phyloP scores from a whole-genome alignment of 2,329 filamentous ascomycete genomes.

The Escovopsis sp. region DNA sequence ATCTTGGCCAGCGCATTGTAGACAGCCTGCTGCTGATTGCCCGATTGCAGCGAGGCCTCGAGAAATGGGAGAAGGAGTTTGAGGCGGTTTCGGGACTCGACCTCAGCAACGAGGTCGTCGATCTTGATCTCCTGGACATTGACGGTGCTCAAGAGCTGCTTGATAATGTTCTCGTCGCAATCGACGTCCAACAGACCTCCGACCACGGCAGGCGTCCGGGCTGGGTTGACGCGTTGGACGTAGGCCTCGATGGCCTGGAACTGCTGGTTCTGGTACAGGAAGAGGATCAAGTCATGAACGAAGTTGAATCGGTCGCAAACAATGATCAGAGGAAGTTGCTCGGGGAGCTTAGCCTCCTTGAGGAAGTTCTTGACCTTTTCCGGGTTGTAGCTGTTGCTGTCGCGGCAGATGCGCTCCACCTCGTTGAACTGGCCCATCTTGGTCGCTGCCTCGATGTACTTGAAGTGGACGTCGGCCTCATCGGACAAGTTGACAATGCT shows the following conservation, averaged over 20 bases:
- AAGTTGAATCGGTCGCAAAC: slow-evolving; percentile 99
- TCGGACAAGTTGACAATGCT: slow-evolving; percentile 96
- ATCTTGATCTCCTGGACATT: slow-evolving; percentile 77
- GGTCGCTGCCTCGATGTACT: slow-evolving; percentile 96
- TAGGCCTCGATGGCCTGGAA: slow-evolving; percentile 98
- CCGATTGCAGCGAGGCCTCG: slow-evolving; percentile 73
- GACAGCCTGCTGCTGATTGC: slow-evolving; percentile 91
- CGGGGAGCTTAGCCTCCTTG: slow-evolving; percentile 82
- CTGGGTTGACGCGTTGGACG: slow-evolving; percentile 89
- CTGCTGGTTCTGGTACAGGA: slow-evolving; percentile 97
- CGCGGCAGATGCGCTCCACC: slow-evolving; percentile 91
- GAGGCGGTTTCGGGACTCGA: slow-evolving; percentile 88
- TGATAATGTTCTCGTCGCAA: slow-evolving; percentile 93
- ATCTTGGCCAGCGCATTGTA: slow-evolving; percentile 98
- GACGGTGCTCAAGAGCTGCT: slow-evolving; percentile 73
- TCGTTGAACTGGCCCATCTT: slow-evolving; percentile 88
- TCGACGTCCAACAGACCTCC: slow-evolving; percentile 91
- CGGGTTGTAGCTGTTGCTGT: slow-evolving; percentile 77
- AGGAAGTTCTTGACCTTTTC: slow-evolving; percentile 99
- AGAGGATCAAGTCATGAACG: slow-evolving; percentile 88
- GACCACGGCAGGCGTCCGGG: slow-evolving; percentile 79
- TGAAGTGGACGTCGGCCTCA: slow-evolving; percentile 92
- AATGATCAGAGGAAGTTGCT: slow-evolving; percentile 92
- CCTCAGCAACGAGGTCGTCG: slow-evolving; percentile 82
- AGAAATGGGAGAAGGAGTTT: slow-evolving; percentile 95